Base-by-base conservation (phyloP, 352 stramenopile species). In the Globisporangium polare region DNA sequence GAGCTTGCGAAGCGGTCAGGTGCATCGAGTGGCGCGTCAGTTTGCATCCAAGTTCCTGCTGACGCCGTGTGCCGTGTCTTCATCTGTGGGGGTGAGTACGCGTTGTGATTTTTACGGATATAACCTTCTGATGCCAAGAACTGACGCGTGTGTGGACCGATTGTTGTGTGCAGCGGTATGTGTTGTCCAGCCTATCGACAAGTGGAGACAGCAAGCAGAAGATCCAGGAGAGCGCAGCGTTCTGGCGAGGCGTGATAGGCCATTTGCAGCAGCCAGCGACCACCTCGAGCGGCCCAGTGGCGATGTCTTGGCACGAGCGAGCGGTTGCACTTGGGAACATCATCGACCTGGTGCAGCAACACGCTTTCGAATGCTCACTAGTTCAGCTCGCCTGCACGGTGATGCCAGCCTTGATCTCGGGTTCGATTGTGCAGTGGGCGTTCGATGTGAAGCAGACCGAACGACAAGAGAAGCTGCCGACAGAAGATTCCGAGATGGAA, bases 1-100 rank as follows among this genome's bases (percentile, higher is more conserved):
- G 65, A 24, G 31, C 33, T 37, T 58, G 51, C 61, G 37, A 17
- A 26, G 15, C 8, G n/a, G 49, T 12, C 35, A 55, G 24, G 37
- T 59, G 35, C 13, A 52, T 7, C 12, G 60, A 7, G 35, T 77
- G 13, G 35, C 35, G 13, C 47, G 41, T 13, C 35, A 64, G 27
- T 83, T 80, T 70, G 69, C 69, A 5, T 39, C 1, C 24, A 79
- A 67, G 47, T 53, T 76, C 33, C 29, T 80, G 37, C 51, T 74
- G 5, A 72, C 64, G 18, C 58, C 71, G 22, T 64, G 47, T 22
- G 60, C 71, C 20, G 71, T 47, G 18, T 69, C 39, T 2, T 76
- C 63, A 5, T 35, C 58, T 18, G 58, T 79, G 26, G 65, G 57
- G 35, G 61, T 58, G 18, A 62, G 63, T 55, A 3, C 18, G 22